Evolutionary conservation across 2,329 filamentous ascomycete genomes (phyloP), one percentile per base, ranked within the genome.

Genomic region (Graphiopsis chlorocephala): DNA sequence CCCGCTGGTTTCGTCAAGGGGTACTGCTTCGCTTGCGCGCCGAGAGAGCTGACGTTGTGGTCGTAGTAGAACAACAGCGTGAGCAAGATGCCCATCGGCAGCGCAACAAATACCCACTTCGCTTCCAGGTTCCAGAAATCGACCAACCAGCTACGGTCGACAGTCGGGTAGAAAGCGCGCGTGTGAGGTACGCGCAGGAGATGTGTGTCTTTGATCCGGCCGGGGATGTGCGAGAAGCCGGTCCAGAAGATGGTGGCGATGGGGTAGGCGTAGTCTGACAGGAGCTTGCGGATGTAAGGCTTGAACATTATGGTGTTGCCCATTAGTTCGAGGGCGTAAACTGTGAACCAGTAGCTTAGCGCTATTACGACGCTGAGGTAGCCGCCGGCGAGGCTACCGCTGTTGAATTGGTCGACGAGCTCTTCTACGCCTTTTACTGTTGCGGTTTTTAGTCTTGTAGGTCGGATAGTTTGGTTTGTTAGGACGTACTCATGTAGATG

Each of bases 11-110:
- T 86, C 61, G 80, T 80, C 12, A 87, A 76, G 0, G 84, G 84
- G 56, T 83, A 86, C 28, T 85, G 79, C 28, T 80, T 81, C 15
- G 82, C 84, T 73, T 86, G 85, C 0, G 84, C 84, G 11, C 82
- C 85, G 33, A 87, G 77, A 26, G 82, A 84, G 66, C 82, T 84
- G 60, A 86, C 82, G 78, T 77, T 77, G 71, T 85, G 84, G 72
- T 85, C 84, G 68, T 84, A 85, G 72, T 85, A 86, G 74, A 85
- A 85, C 2, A 86, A 78, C 5, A 84, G 68, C 66, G 83, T 85
- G 31, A 84, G 73, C 29, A 86, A 70, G 61, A 85, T 81, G 0
- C 82, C 84, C 64, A 85, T 84, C 0, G 83, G 83, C 25, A 84
- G 68, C 2, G 83, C 81, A 1, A 84, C 79, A 63, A 85, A 85